Evolutionary conservation across 2,329 filamentous ascomycete species (phyloP), one percentile per base, ranked within the genome.

Genomic region (Claviceps maximensis): DNA sequence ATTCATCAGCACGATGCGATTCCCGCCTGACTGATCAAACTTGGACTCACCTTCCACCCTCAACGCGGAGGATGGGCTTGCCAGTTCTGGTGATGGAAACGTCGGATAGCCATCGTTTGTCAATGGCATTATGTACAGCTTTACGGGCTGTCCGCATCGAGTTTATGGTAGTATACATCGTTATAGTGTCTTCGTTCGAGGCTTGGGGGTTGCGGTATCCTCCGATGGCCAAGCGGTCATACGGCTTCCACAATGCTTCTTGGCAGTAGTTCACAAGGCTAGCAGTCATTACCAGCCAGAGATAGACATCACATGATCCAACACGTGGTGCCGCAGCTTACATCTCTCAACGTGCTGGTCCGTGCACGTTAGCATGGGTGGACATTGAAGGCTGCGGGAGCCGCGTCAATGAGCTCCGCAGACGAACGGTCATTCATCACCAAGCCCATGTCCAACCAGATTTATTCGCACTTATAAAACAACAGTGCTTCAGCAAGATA

Each of bases 81-180:
- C 93, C 93, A 54, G 93, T 98, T 64, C 93, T 81, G 57, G 91
- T 95, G 66, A 98, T 95, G 64, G 87, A 77, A 65, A 98, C 80
- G 75, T 98, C 93, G 67, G 89, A 87, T 60, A 84, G 64, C 58
- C 70, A 69, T 68, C 77, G 75, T 64, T 73, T 74, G 63, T 75
- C 72, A 62, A 73, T 63, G 60, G 74, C 63, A 62, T 71, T 71
- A 64, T 69, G 70, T 59, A 69, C 67, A 59, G 72, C 65, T 64
- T 68, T 72, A 61, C 71, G 70, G 61, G 74, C 71, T 58, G 75
- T 73, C 70, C 79, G 78, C 70, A 73, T 71, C 59, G 77, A 74
- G 69, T 74, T 70, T 61, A 79, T 73, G 67, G 80, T 71, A 67
- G 75, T 72, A 67, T 72, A 75, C 77, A 82, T 79, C 62, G 67